Percentiles rank a stretch among this genome's conserved stretches.
phyloP scores from a whole-genome alignment of 345 rosid genomes.

The Eucalyptus caleyi region DNA sequence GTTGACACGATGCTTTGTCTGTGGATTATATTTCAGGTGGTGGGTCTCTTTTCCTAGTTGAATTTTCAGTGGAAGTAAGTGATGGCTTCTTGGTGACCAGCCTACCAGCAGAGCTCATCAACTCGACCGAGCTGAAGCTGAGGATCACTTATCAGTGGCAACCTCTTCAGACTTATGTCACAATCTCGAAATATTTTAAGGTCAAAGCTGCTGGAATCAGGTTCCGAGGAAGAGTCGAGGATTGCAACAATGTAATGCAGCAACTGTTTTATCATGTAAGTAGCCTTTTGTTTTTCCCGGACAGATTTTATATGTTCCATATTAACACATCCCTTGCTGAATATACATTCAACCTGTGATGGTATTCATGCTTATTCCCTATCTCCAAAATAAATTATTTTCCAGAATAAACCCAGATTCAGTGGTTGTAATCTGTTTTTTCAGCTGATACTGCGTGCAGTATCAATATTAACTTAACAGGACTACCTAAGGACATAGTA shows the following conservation, averaged over 20 bases:
- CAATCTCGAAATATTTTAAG: conserved; percentile 63
- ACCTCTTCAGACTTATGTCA: conserved; percentile 74
- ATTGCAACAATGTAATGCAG: conserved; percentile 68
- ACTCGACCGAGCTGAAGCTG: conserved; percentile 68
- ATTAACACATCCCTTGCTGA: background rate
- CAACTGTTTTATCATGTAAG: conserved; percentile 51
- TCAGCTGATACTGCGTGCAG: background rate
- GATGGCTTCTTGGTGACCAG: conserved; percentile 52
- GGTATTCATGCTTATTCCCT: background rate
- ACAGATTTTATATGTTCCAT: background rate
- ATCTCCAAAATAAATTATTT: background rate
- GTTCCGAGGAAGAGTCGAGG: conserved; percentile 57
- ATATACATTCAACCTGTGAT: background rate
- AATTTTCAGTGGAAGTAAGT: conserved; percentile 70
- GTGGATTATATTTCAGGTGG: conserved; percentile 24
- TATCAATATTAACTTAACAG: background rate
- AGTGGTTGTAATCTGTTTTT: background rate
- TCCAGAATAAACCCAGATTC: background rate
- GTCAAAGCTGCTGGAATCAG: conserved; percentile 72
- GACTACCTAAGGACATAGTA: background rate
- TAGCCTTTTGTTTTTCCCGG: background rate
- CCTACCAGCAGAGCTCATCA: conserved; percentile 60
- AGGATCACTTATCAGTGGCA: conserved; percentile 58
- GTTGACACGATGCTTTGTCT: background rate
- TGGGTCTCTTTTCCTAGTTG: conserved; percentile 33